These are phyloP conservation scores for Nephromyces sp. DNA, from an alignment of 169 alveolate genomes.

Conservation along the genomic window DNA sequence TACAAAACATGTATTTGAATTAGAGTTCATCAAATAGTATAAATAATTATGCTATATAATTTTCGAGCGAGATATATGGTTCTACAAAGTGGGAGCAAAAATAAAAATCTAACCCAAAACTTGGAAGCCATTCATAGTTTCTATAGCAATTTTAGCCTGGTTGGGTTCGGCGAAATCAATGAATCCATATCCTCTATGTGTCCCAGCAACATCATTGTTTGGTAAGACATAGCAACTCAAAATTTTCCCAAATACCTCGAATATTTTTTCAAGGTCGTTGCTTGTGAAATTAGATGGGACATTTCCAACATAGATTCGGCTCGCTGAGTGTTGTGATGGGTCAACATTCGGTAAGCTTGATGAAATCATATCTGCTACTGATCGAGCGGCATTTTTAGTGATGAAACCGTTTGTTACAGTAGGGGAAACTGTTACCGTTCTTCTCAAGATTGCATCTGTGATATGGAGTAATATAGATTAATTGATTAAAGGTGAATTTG, in stretches of 20 bases:
- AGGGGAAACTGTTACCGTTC: background rate
- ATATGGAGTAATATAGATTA: background rate
- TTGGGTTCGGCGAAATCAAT: slow-evolving; percentile 48
- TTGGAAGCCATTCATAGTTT: slow-evolving; percentile 61
- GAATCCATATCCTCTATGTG: slow-evolving; percentile 60
- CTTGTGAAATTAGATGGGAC: slow-evolving; percentile 48
- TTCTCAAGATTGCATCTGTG: background rate
- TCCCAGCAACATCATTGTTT: slow-evolving; percentile 42
- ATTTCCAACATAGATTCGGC: slow-evolving; percentile 49
- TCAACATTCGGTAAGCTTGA: no score
- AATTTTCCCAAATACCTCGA: slow-evolving; percentile 45
- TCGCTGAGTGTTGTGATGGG: slow-evolving; percentile 19
- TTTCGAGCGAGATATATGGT: background rate
- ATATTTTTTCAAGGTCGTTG: slow-evolving; percentile 45
- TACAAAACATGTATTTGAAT: background rate
- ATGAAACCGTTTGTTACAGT: background rate
- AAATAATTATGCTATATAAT: background rate
- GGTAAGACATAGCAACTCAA: slow-evolving; percentile 49
- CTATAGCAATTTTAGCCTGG: slow-evolving; percentile 56
- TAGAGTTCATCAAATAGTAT: background rate
- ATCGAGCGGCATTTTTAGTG: no score
- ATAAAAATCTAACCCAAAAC: slow-evolving; percentile 39
- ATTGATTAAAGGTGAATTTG: background rate
- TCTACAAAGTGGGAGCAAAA: background rate
- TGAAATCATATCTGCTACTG: background rate